phyloP scores from a whole-genome alignment of 2,329 filamentous ascomycete species.

The Penicillium sp. region DNA sequence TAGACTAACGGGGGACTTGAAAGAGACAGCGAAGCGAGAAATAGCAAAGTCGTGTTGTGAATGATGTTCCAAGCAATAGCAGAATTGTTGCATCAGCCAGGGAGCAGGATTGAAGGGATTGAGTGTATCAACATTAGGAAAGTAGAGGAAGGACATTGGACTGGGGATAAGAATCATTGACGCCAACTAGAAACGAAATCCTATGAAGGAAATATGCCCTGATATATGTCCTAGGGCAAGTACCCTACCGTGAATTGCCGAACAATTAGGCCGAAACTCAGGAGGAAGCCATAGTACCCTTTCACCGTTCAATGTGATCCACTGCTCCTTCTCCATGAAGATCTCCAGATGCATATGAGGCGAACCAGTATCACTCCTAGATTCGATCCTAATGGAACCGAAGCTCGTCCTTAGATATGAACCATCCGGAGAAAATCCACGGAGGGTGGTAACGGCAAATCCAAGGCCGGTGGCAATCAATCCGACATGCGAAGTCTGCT shows the following conservation, averaged over 20 bases:
- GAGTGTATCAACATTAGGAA: too few relatives aligned
- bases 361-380: not conserved
- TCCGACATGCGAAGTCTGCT: too few relatives aligned
- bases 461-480: too few relatives aligned
- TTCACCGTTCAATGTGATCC: slow-evolving; percentile 9
- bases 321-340: slow-evolving; percentile 3
- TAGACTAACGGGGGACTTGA: too few relatives aligned
- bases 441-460: not conserved
- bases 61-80: too few relatives aligned
- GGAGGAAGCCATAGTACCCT: slow-evolving; percentile 15
- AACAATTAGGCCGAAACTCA: slow-evolving; percentile 9
- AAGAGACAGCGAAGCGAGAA: too few relatives aligned
- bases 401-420: not conserved
- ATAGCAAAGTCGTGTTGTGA: too few relatives aligned
- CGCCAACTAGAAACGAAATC: not conserved
- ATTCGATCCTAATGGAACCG: not conserved
- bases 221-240: slow-evolving; percentile 13
- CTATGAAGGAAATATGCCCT: slow-evolving; percentile 7
- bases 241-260: not conserved
- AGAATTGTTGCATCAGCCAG: too few relatives aligned
- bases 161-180: not conserved
- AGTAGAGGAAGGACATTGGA: not conserved
- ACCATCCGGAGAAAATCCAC: not conserved
- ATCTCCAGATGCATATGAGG: not conserved
- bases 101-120: too few relatives aligned